Conservation (phyloP, 495 filamentous ascomycete species). For the Lichenothelia convexa region DNA sequence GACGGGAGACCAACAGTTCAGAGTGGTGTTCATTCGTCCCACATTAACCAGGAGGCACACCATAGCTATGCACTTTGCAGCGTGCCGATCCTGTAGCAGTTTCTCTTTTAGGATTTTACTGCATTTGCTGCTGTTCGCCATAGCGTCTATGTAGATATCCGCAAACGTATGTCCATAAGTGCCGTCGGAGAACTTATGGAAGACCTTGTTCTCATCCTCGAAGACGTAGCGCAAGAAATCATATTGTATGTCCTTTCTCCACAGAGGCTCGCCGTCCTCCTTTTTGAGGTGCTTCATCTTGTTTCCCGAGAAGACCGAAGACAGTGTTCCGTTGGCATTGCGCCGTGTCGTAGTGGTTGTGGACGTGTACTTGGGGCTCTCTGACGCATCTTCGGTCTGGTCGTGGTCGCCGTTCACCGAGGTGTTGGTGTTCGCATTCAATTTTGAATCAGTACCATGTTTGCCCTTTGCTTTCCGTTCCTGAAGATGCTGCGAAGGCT, state of each 20-base stretch:
- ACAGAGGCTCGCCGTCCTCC: constrained; percentile 88
- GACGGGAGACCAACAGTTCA: constrained; percentile 56
- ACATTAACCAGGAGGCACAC: constrained; percentile 95
- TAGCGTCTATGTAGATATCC: constrained; percentile 92
- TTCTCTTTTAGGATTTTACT: constrained; percentile 97
- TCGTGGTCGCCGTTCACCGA: too few relatives aligned
- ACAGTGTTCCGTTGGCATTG: constrained; percentile 47
- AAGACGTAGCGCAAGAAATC: constrained; percentile 87
- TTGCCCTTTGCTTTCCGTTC: too few relatives aligned
- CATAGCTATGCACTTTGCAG: constrained; percentile 97
- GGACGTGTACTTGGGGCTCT: constrained; percentile 28
- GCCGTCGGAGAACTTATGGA: constrained; percentile 66
- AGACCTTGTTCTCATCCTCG: constrained; percentile 64
- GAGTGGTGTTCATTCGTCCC: constrained; percentile 93
- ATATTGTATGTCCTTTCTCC: constrained; percentile 94
- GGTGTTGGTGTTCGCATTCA: too few relatives aligned
- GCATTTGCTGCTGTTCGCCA: constrained; percentile 96
- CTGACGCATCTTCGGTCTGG: constrained; percentile 4
- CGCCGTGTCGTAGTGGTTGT: constrained; percentile 42
- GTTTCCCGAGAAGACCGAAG: constrained; percentile 62
- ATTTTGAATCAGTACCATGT: too few relatives aligned
- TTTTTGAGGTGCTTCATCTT: constrained; percentile 96
- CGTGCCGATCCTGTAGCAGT: constrained; percentile 75
- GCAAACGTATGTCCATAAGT: constrained; percentile 69
- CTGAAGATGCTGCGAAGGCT: too few relatives aligned